Percentiles rank a stretch among this genome's conserved stretches.
Evolutionary conservation across 805 yeast genomes (phyloP).

Genomic region (Cyberlindnera americana): DNA sequence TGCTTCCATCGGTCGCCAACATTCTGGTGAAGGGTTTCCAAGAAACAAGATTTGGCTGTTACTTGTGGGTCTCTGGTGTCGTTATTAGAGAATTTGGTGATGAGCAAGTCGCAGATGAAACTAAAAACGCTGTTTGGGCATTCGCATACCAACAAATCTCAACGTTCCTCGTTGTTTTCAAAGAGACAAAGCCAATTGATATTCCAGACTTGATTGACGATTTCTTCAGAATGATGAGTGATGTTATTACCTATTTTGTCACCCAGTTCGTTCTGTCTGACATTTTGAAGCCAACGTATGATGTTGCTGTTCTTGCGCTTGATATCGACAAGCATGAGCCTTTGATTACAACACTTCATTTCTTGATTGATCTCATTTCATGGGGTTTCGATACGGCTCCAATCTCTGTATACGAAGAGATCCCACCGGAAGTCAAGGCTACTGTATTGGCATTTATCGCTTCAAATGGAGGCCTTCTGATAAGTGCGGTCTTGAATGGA

Average conservation of each 20-base stretch:
- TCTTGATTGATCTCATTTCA: slow-evolving; percentile 72
- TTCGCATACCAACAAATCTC: slow-evolving; percentile 67
- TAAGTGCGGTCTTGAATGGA: slow-evolving; percentile 56
- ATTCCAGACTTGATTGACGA: slow-evolving; percentile 72
- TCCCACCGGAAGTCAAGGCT: slow-evolving; percentile 52
- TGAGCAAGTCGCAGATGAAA: slow-evolving; percentile 42
- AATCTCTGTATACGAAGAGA: slow-evolving; percentile 56
- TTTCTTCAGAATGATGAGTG: slow-evolving; percentile 76
- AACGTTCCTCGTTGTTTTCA: slow-evolving; percentile 49
- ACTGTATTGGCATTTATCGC: slow-evolving; percentile 46
- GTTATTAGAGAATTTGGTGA: slow-evolving; percentile 72
- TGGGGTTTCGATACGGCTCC: slow-evolving; percentile 88
- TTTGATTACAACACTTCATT: slow-evolving; percentile 65
- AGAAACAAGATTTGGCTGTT: slow-evolving; percentile 70
- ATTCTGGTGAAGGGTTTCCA: slow-evolving; percentile 69
- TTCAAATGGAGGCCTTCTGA: slow-evolving; percentile 52
- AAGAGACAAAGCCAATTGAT: slow-evolving; percentile 23
- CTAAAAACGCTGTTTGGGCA: slow-evolving; percentile 63
- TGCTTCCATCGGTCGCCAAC: slow-evolving; percentile 62
- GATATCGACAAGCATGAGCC: slow-evolving; percentile 68
- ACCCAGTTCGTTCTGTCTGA: slow-evolving; percentile 43
- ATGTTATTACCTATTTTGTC: slow-evolving; percentile 73
- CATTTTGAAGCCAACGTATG: slow-evolving; percentile 48
- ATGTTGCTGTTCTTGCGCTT: slow-evolving; percentile 55
- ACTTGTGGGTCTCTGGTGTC: slow-evolving; percentile 85